phyloP scores from a whole-genome alignment of 768 basidiomycete genomes.

The Trametes villosa region DNA sequence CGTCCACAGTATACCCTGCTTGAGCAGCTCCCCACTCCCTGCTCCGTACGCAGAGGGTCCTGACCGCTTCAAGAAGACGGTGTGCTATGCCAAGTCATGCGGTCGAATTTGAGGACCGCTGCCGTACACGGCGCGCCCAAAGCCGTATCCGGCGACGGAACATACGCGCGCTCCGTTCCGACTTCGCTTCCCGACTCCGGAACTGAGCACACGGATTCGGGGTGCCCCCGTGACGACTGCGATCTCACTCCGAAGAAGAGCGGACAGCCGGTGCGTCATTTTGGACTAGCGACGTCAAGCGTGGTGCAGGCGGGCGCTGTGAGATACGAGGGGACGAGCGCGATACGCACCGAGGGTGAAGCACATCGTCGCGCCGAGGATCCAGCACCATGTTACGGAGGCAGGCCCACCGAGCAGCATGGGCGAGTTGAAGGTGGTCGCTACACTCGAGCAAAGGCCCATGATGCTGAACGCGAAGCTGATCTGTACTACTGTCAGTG shows the following conservation, averaged over 20 bases:
- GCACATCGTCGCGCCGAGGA: slow-evolving; percentile 72
- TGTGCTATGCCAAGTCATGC: too few relatives aligned
- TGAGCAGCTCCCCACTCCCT: too few relatives aligned
- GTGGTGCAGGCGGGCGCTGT: too few relatives aligned
- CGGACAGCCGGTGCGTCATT: background rate
- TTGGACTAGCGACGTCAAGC: too few relatives aligned
- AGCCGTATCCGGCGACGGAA: too few relatives aligned
- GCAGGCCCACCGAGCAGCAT: slow-evolving; percentile 70
- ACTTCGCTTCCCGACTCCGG: background rate
- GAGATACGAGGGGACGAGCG: too few relatives aligned
- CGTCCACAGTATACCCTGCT: too few relatives aligned
- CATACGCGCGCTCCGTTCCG: background rate
- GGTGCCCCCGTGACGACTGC: slow-evolving; percentile 2
- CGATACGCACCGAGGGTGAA: slow-evolving; percentile 60
- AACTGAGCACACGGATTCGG: background rate
- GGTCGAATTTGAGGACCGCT: too few relatives aligned
- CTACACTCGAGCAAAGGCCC: slow-evolving; percentile 78
- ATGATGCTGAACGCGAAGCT: slow-evolving; percentile 82
- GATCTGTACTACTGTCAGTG: slow-evolving; percentile 44
- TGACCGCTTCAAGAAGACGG: too few relatives aligned
- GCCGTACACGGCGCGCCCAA: too few relatives aligned
- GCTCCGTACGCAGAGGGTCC: too few relatives aligned
- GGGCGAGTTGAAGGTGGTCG: slow-evolving; percentile 80
- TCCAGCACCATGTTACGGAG: slow-evolving; percentile 78
- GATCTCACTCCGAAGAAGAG: slow-evolving; percentile 13